Conservation (phyloP, 2,329 filamentous ascomycete genomes). For the Plectosphaerella sp. region DNA sequence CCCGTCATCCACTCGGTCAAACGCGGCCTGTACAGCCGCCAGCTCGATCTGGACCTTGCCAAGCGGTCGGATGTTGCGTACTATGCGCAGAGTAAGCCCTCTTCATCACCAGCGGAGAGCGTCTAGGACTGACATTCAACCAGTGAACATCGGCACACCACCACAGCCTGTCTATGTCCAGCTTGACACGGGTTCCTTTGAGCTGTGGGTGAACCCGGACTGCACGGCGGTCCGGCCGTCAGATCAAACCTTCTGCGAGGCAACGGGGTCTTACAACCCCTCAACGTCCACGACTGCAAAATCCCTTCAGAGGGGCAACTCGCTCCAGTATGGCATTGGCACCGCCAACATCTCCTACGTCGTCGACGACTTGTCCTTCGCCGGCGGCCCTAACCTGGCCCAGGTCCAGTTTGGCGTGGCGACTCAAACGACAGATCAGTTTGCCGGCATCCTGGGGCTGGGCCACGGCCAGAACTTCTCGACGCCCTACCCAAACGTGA, state of each 20-base stretch:
- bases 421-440: slow-evolving; percentile 40
- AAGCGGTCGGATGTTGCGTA: slow-evolving; percentile 51
- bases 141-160: slow-evolving; percentile 47
- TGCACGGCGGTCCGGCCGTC: slow-evolving; percentile 39
- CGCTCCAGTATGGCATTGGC: slow-evolving; percentile 47
- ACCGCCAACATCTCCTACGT: slow-evolving; percentile 46
- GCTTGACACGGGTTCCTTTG: slow-evolving; percentile 56
- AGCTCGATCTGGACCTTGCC: slow-evolving; percentile 38
- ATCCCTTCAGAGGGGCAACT: slow-evolving; percentile 27
- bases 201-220: slow-evolving; percentile 60
- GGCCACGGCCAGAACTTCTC: slow-evolving; percentile 55
- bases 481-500: slow-evolving; percentile 43
- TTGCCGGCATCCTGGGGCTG: slow-evolving; percentile 66
- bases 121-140: not conserved
- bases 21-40: slow-evolving; percentile 31
- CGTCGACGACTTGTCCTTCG: slow-evolving; percentile 38
- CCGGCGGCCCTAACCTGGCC: slow-evolving; percentile 35
- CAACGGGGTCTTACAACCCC: slow-evolving; percentile 39
- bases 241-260: slow-evolving; percentile 40
- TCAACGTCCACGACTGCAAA: slow-evolving; percentile 33
- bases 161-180: slow-evolving; percentile 49
- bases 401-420: slow-evolving; percentile 64
- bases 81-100: slow-evolving; percentile 39
- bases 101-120: not conserved
- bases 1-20: slow-evolving; percentile 23